A percentile compares a stretch with the other conserved stretches of the same genome.
Evolutionary conservation across 2,329 filamentous ascomycete species (phyloP).

Genomic region (Colletotrichum zoysiae): DNA sequence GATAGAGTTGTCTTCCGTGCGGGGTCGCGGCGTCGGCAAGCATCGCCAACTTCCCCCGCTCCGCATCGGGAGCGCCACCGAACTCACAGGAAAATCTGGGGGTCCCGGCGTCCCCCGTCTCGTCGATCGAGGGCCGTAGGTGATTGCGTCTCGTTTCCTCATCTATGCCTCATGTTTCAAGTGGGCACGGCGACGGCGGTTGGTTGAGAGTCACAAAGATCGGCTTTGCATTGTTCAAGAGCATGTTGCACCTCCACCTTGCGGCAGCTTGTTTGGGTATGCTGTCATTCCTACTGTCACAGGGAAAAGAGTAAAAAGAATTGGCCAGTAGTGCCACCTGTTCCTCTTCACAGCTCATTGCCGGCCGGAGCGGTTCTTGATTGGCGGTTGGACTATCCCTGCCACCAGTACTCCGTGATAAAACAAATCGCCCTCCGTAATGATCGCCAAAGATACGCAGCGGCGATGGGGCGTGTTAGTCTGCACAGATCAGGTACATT

Average conservation of each 20-base stretch:
- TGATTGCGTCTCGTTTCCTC: not conserved
- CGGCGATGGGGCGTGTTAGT: too few relatives aligned
- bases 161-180: not conserved
- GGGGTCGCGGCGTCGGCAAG: not conserved
- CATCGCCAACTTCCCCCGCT: not conserved
- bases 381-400: too few relatives aligned
- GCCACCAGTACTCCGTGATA: too few relatives aligned
- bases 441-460: too few relatives aligned
- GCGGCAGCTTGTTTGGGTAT: not conserved
- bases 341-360: not conserved
- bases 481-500: too few relatives aligned
- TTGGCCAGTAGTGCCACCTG: fast-evolving
- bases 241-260: not conserved
- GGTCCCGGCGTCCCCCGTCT: not conserved
- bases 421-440: too few relatives aligned
- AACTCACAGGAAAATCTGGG: not conserved
- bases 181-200: not conserved
- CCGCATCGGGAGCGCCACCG: not conserved
- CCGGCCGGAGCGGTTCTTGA: too few relatives aligned
- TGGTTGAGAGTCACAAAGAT: not conserved
- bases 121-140: not conserved
- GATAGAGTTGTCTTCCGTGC: not conserved
- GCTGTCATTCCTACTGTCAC: not conserved
- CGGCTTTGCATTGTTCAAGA: not conserved
- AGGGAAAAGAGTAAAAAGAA: not conserved